phyloP scores from a whole-genome alignment of 768 basidiomycete species.

The Tylopilus felleus region DNA sequence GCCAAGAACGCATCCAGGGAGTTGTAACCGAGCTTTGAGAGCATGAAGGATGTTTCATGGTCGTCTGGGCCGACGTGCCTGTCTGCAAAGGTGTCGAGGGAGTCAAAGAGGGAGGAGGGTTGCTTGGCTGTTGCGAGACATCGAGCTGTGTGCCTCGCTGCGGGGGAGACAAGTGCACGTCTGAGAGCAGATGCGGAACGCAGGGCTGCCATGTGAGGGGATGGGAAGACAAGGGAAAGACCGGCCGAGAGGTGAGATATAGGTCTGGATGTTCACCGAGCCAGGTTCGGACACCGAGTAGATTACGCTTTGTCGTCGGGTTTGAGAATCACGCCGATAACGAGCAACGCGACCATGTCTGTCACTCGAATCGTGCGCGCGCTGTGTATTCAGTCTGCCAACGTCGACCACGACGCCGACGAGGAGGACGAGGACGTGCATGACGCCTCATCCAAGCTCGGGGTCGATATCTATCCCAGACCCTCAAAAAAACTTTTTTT shows the following conservation, averaged over 20 bases:
- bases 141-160: constrained; percentile 27
- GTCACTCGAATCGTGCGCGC: neutral
- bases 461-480: constrained; percentile 12
- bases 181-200: constrained; percentile 26
- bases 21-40: constrained; percentile 75
- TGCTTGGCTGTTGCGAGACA: constrained; percentile 61
- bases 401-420: neutral
- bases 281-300: constrained; percentile 38
- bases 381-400: neutral
- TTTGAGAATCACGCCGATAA: constrained; percentile 13
- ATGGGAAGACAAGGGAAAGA: constrained; percentile 16
- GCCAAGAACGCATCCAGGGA: constrained; percentile 86
- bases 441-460: constrained; percentile 19
- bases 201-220: constrained; percentile 29
- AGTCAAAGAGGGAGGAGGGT: constrained; percentile 66
- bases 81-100: constrained; percentile 86
- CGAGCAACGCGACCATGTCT: neutral
- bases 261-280: constrained; percentile 36
- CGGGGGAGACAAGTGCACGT: constrained; percentile 14
- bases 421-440: neutral
- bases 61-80: constrained; percentile 93
- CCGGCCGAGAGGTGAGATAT: constrained; percentile 22
- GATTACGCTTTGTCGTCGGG: constrained; percentile 29
- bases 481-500: constrained; percentile 23
- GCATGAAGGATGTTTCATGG: constrained; percentile 78